These are phyloP conservation scores for Butyriboletus loyo DNA, from an alignment of 768 basidiomycete species.

Conservation along the genomic window DNA sequence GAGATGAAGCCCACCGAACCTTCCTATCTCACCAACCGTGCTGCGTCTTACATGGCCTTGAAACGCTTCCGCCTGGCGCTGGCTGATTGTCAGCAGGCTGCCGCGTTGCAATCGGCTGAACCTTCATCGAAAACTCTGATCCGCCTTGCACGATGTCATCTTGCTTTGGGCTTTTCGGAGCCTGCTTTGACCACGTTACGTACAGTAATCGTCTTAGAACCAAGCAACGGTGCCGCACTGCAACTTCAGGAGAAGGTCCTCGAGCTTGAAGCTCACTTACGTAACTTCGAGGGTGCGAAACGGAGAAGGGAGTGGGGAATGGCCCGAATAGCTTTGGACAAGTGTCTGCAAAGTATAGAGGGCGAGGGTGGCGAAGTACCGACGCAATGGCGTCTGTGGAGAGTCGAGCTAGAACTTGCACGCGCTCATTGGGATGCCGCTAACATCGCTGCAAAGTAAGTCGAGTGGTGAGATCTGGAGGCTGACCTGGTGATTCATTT, in stretches of 20 bases:
- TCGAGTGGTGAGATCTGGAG: slow-evolving; percentile 9
- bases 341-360: slow-evolving; percentile 69
- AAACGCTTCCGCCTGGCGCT: slow-evolving; percentile 75
- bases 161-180: slow-evolving; percentile 68
- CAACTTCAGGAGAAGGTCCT: slow-evolving; percentile 61
- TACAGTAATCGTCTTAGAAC: slow-evolving; percentile 58
- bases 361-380: slow-evolving; percentile 75
- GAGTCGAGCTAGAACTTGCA: slow-evolving; percentile 73
- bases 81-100: slow-evolving; percentile 75
- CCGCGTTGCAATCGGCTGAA: slow-evolving; percentile 54
- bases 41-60: slow-evolving; percentile 79
- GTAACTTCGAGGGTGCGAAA: slow-evolving; percentile 57
- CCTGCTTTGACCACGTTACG: slow-evolving; percentile 67
- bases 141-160: slow-evolving; percentile 80
- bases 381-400: slow-evolving; percentile 76
- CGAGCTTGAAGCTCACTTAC: slow-evolving; percentile 61
- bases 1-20: slow-evolving; percentile 65
- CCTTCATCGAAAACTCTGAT: slow-evolving; percentile 77
- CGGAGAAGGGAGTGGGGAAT: slow-evolving; percentile 69
- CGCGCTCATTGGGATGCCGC: slow-evolving; percentile 75
- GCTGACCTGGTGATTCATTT: slow-evolving; percentile 3
- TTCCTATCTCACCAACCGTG: slow-evolving; percentile 80
- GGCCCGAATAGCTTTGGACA: slow-evolving; percentile 77
- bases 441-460: slow-evolving; percentile 69
- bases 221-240: slow-evolving; percentile 54